Evolutionary conservation across 305 asterid species (phyloP).

Genomic region (Euphrasia arctica): DNA sequence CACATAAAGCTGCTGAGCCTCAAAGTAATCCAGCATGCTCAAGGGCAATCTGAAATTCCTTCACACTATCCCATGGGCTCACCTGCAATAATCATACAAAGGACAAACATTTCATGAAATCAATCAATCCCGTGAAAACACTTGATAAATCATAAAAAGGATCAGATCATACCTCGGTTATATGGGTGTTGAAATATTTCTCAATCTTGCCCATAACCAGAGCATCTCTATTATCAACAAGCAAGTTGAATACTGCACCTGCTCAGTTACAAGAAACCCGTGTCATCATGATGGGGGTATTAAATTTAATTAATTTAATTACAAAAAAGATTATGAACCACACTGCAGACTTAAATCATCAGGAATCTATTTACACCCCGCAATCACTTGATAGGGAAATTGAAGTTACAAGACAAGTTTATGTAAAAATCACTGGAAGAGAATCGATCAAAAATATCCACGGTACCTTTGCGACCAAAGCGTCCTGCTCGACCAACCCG

Average conservation of each 20-base stretch:
- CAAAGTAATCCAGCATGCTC: conserved; percentile 57
- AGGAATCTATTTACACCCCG: no score
- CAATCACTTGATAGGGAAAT: no score
- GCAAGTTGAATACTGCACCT: conserved; percentile 91
- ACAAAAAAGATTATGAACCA: no score
- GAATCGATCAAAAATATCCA: background rate
- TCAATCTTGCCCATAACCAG: conserved; percentile 64
- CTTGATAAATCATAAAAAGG: background rate
- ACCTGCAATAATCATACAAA: conserved; percentile 46
- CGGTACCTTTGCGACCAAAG: conserved; percentile 94
- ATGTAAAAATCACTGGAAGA: no score
- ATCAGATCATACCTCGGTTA: conserved; percentile 47
- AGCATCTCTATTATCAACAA: conserved; percentile 46
- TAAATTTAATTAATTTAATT: no score
- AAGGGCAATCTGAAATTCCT: conserved; percentile 54
- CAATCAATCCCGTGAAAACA: no score
- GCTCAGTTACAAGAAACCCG: conserved; percentile 19
- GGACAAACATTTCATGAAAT: background rate
- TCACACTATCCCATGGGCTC: conserved; percentile 44
- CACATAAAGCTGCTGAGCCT: conserved; percentile 6
- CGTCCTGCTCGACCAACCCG: conserved; percentile 99
- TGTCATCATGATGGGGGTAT: no score
- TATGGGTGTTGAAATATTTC: conserved; percentile 48
- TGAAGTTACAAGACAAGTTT: no score
- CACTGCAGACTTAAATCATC: no score